A percentile compares a stretch with the other conserved stretches of the same genome.
Evolutionary conservation across 257 asterid species (phyloP).

Genomic region (Lithospermum erythrorhizon): DNA sequence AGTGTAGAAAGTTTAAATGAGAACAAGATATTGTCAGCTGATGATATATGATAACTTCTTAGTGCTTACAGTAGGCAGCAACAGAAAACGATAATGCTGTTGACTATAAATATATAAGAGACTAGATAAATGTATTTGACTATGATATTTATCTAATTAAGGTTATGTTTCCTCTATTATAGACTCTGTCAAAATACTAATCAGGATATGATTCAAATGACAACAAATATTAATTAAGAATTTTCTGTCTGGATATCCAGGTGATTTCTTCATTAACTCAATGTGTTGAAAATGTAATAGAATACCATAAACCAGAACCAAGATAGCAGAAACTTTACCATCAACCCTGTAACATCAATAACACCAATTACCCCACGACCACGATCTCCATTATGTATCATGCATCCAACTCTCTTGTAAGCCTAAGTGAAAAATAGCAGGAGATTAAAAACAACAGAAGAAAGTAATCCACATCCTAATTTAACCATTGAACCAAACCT

Average conservation of each 20-base stretch:
- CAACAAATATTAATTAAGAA: too few species aligned
- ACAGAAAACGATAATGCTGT: not conserved
- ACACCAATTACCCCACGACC: conserved; percentile 83
- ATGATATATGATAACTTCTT: too few species aligned
- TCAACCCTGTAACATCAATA: conserved; percentile 51
- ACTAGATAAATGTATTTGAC: not conserved
- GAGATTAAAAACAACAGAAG: not conserved
- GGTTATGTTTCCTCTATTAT: not conserved
- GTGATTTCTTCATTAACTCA: too few species aligned
- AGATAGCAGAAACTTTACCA: conserved; percentile 32
- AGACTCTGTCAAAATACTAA: too few species aligned
- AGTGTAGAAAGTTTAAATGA: too few species aligned
- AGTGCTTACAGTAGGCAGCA: not conserved
- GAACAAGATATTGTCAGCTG: too few species aligned
- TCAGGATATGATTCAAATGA: not conserved
- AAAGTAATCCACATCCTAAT: not conserved
- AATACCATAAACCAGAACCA: not conserved
- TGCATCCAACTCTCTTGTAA: conserved; percentile 79
- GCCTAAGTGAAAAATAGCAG: conserved; percentile 31
- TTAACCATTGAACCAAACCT: not conserved
- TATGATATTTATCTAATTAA: not conserved
- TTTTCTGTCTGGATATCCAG: too few species aligned
- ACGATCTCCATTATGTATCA: conserved; percentile 66
- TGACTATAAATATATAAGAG: not conserved
- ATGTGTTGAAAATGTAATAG: not conserved